phyloP scores from a whole-genome alignment of 2,329 filamentous ascomycete species.

The Cercospora beticola region DNA sequence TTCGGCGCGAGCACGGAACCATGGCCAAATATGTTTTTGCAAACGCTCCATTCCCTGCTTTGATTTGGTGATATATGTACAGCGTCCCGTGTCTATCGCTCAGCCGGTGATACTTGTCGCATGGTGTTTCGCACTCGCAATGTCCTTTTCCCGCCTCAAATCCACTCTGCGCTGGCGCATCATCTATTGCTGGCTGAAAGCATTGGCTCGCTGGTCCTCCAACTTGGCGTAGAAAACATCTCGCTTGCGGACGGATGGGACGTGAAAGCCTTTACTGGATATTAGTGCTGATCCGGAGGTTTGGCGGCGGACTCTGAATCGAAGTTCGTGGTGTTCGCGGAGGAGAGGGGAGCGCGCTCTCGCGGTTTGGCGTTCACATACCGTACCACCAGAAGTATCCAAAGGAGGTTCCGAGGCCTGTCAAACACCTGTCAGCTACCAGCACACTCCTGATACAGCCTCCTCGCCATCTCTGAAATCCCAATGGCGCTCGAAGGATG shows the following conservation, averaged over 20 bases:
- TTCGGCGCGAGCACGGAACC: background rate
- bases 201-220: conserved; percentile 59
- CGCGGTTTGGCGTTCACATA: conserved; percentile 40
- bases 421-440: conserved; percentile 10
- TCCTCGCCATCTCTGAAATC: background rate
- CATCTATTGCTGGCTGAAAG: conserved; percentile 40
- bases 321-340: background rate
- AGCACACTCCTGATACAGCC: background rate
- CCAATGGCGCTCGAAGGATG: conserved; percentile 2
- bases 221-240: conserved; percentile 64
- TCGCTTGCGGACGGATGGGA: conserved; percentile 62
- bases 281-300: conserved; percentile 11
- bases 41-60: conserved; percentile 19
- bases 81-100: conserved; percentile 10
- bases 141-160: conserved; percentile 1
- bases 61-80: conserved; percentile 22
- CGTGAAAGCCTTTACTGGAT: conserved; percentile 57
- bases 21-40: conserved; percentile 2
- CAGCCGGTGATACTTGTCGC: conserved; percentile 4
- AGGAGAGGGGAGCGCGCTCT: background rate
- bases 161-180: background rate
- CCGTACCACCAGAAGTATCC: conserved; percentile 70
- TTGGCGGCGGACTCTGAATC: background rate
- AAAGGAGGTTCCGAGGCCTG: conserved; percentile 61
- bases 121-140: conserved; percentile 8